Base-by-base conservation (phyloP, 108 stramenopile species). In the Conticribra guillardii region DNA sequence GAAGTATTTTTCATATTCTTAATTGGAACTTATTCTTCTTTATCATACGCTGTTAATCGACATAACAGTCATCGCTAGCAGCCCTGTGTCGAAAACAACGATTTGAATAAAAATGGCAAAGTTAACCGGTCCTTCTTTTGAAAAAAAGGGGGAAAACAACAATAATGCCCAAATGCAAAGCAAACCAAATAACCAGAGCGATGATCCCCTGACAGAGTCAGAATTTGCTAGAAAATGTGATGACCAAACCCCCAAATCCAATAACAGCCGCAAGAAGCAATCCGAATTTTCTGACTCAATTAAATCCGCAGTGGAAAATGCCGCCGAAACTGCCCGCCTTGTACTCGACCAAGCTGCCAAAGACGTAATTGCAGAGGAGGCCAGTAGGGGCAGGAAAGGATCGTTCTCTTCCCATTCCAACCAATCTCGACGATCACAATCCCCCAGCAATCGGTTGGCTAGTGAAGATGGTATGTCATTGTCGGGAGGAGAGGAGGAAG, bases 301-400 rank as follows among this genome's bases (percentile, higher is more conserved):
- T 23, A 67, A 46, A 4, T 33, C 11, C 7, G 49, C 62, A 3
- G 67, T 68, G 15, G 58, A 51, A 5, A 57, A 47, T 69, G 67
- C 67, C 4, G 67, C 75, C 22, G 67, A 68, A 64, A 68, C 75
- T 32, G 74, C 74, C 15, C 59, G 66, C 21, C 19, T 68, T 17
- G 74, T 76, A 17, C 18, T 76, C 26, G 64, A 68, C 31, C 60
- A 71, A 53, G 60, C 48, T 9, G 54, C 58, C 16, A 32, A 14
- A 24, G 22, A 53, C 14, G 47, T 45, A 1, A 22, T 60, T 22
- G 17, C 4, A 22, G 44, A 37, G 18, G 57, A 56, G 21, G 37
- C 23, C 11, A 21, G 16, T 18, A 4, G 50, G 17, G 19, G 23
- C 29, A n/a, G 57, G 50, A 15, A 57, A 69, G 18, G 30, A 23